phyloP scores from a whole-genome alignment of 2,329 filamentous ascomycete genomes.

The Alternaria conjuncta region DNA sequence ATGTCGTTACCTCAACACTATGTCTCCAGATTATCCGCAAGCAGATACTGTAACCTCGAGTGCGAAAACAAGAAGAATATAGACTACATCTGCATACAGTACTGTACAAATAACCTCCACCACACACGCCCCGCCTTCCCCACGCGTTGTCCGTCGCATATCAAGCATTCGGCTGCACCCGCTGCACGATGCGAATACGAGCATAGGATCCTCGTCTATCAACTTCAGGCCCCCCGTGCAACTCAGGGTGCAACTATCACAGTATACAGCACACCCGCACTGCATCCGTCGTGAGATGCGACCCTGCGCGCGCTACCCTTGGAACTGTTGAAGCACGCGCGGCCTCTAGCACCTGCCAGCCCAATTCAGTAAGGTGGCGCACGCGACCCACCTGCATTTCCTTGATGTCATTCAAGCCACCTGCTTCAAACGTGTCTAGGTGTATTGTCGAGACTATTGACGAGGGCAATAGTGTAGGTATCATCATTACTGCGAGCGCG shows the following conservation, averaged over 20 bases:
- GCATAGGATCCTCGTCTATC: neutral
- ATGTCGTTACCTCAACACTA: neutral
- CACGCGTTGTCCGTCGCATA: neutral
- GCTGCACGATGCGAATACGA: neutral
- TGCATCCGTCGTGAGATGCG: neutral
- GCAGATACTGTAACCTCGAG: too few species aligned
- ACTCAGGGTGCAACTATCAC: neutral
- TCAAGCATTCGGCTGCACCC: conserved; percentile 1
- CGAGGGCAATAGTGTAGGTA: neutral
- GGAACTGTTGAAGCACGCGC: conserved; percentile 12
- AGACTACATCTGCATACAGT: neutral
- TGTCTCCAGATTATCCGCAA: neutral
- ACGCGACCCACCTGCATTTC: neutral
- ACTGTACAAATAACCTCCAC: neutral
- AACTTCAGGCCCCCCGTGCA: neutral
- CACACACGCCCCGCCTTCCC: neutral
- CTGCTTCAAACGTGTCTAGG: neutral
- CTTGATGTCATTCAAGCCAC: neutral
- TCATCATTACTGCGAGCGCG: neutral
- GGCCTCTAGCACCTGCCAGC: conserved; percentile 1
- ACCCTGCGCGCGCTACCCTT: neutral
- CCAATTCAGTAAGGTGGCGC: conserved; percentile 6
- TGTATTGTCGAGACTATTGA: neutral
- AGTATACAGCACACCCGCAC: neutral
- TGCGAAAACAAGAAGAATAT: neutral